A percentile compares a stretch with the other conserved stretches of the same genome.
Evolutionary conservation across 306 rosid species (phyloP).

Genomic region (Phaseolus lunatus): DNA sequence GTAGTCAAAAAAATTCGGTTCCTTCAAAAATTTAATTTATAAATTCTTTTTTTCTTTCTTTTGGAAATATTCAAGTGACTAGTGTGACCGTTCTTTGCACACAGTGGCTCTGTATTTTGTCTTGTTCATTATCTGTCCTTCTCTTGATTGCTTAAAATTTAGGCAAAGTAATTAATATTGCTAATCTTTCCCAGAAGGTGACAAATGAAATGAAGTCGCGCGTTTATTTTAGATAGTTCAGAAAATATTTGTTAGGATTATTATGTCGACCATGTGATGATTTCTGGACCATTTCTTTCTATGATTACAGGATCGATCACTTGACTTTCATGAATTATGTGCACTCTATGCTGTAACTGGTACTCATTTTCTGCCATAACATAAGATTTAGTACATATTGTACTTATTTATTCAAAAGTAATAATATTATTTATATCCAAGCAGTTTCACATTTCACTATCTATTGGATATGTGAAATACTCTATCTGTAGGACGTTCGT

Average conservation of each 20-base stretch:
- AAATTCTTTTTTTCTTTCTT: neutral
- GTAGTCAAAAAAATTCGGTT: neutral
- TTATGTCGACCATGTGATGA: constrained; percentile 43
- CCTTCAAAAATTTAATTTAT: neutral
- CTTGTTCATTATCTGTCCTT: neutral
- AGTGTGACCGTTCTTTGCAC: neutral
- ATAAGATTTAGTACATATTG: constrained; percentile 32
- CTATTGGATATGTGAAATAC: no score
- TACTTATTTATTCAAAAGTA: no score
- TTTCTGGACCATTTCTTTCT: constrained; percentile 52
- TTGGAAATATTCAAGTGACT: constrained; percentile 5
- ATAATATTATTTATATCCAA: no score
- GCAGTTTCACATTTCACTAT: no score
- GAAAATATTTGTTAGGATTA: neutral
- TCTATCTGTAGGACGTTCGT: no score
- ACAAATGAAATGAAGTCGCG: constrained; percentile 24
- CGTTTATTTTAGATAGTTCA: constrained; percentile 10
- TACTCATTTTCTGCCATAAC: constrained; percentile 60
- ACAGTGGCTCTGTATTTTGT: constrained; percentile 9
- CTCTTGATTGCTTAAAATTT: neutral
- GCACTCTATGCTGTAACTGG: constrained; percentile 97
- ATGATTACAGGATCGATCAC: constrained; percentile 92
- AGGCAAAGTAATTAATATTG: neutral
- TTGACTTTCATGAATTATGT: constrained; percentile 95
- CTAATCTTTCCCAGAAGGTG: constrained; percentile 20